Conservation (phyloP, 495 filamentous ascomycete genomes). For the Bacidia gigantensis region DNA sequence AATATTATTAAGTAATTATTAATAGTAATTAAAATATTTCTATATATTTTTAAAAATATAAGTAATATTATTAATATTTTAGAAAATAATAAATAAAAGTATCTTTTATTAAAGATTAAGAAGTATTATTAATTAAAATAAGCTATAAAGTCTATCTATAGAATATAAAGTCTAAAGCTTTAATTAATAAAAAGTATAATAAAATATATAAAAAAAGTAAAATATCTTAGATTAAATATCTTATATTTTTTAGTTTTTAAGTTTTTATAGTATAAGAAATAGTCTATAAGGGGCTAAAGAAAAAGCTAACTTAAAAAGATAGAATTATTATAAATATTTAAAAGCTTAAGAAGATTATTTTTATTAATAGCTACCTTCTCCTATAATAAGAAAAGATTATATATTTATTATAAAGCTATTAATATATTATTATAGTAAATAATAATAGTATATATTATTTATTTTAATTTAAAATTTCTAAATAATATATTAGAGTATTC, state of each 20-base stretch:
- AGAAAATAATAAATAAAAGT: neutral
- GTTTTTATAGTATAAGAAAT: neutral
- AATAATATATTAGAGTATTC: neutral
- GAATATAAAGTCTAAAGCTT: neutral
- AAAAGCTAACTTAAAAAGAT: conserved; percentile 5
- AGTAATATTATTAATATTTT: neutral
- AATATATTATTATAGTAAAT: conserved; percentile 5
- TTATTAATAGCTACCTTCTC: conserved; percentile 5
- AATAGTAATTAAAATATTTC: neutral
- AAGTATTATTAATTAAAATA: neutral
- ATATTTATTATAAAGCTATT: conserved; percentile 2
- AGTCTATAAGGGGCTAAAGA: conserved; percentile 1
- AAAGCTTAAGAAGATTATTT: neutral
- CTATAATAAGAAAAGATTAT: conserved; percentile 2
- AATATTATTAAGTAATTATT: neutral
- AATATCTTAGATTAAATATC: neutral
- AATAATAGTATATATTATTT: conserved; percentile 4
- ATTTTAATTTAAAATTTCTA: neutral
- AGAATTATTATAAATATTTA: conserved; percentile 4
- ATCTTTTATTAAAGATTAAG: neutral
- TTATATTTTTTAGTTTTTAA: neutral
- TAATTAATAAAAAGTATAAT: conserved; percentile 8
- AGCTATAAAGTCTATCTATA: neutral
- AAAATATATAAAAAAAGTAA: conserved; percentile 5
- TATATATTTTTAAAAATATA: neutral